Conservation (phyloP, 306 rosid genomes). For the Glycine tomentella region DNA sequence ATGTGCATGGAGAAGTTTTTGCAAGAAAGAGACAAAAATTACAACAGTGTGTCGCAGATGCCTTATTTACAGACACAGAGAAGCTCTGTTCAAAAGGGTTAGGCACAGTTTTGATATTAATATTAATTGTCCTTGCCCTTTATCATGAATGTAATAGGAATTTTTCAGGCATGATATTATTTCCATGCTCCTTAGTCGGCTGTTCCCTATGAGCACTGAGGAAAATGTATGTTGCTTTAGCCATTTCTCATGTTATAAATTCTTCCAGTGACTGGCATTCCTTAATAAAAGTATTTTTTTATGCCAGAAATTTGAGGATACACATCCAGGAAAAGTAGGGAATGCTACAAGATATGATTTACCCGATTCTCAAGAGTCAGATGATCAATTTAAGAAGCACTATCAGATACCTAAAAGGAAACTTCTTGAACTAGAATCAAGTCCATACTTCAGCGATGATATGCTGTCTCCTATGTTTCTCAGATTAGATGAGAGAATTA, state of each 20-base stretch:
- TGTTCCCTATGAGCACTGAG: constrained; percentile 54
- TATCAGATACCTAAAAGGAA: constrained; percentile 46
- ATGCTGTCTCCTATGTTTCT: constrained; percentile 50
- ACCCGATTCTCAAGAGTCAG: constrained; percentile 50
- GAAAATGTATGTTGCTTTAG: constrained; percentile 58
- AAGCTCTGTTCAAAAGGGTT: constrained; percentile 67
- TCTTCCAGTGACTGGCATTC: constrained; percentile 14
- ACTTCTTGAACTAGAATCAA: constrained; percentile 53
- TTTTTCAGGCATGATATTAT: constrained; percentile 69
- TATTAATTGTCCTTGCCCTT: constrained; percentile 39
- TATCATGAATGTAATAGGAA: constrained; percentile 37
- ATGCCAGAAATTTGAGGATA: constrained; percentile 51
- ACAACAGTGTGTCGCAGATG: constrained; percentile 61
- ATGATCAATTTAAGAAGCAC: constrained; percentile 54
- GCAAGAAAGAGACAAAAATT: constrained; percentile 73
- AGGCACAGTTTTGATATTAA: constrained; percentile 47
- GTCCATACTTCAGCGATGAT: constrained; percentile 48
- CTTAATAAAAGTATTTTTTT: constrained; percentile 25
- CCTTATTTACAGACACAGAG: constrained; percentile 57
- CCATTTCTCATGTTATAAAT: constrained; percentile 27
- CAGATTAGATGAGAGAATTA: constrained; percentile 49
- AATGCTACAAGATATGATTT: constrained; percentile 49
- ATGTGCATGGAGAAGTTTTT: constrained; percentile 55
- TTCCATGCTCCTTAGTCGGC: constrained; percentile 74
- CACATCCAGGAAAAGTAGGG: constrained; percentile 38